Evolutionary conservation across 306 rosid species (phyloP).

Genomic region (Citrullus colocynthis): DNA sequence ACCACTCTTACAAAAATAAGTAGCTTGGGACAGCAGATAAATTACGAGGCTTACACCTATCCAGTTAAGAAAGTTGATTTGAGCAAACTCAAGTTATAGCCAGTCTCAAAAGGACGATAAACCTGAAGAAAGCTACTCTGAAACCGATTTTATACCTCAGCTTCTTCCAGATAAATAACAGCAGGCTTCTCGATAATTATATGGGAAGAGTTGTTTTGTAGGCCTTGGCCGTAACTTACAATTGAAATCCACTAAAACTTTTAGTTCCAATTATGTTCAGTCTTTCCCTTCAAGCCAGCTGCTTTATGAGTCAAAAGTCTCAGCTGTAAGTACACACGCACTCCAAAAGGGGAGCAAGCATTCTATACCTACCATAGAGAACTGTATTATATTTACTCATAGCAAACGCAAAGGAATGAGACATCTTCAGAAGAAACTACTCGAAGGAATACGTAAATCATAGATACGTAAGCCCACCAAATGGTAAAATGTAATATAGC

Average conservation of each 20-base stretch:
- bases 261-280: not conserved
- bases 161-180: not conserved
- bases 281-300: not conserved
- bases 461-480: not conserved
- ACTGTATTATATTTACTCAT: not conserved
- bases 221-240: not conserved
- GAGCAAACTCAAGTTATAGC: slow-evolving; percentile 68
- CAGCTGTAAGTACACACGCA: not conserved
- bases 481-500: not conserved
- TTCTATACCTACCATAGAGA: not conserved
- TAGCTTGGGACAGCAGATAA: slow-evolving; percentile 71
- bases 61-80: slow-evolving; percentile 46
- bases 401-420: too few relatives aligned
- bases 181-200: not conserved
- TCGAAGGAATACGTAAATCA: too few relatives aligned
- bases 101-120: not conserved
- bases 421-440: too few relatives aligned
- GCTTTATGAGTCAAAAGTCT: not conserved
- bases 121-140: not conserved
- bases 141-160: not conserved
- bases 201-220: not conserved
- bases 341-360: not conserved
- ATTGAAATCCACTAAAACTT: not conserved
- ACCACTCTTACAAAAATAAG: slow-evolving; percentile 72
- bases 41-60: slow-evolving; percentile 78